phyloP scores from a whole-genome alignment of 164 flowering plant species.

The Nymphaea thermarum region DNA sequence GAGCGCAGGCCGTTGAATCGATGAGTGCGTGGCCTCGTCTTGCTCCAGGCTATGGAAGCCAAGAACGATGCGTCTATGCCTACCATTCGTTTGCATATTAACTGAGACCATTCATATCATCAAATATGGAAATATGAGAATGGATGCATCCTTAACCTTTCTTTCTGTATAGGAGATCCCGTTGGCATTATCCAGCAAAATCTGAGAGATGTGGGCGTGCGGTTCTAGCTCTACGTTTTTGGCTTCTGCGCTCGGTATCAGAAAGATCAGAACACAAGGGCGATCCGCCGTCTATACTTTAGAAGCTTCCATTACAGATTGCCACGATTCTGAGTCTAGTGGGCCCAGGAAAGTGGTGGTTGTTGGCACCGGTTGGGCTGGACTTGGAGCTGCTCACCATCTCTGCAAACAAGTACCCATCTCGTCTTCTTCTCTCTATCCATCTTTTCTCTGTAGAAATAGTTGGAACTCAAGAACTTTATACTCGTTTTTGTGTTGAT shows the following conservation, averaged over 20 bases:
- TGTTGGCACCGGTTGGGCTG: constrained; percentile 62
- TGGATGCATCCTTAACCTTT: too few relatives aligned
- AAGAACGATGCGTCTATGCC: too few relatives aligned
- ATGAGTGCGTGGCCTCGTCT: too few relatives aligned
- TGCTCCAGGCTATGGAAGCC: too few relatives aligned
- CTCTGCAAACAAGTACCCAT: constrained; percentile 46
- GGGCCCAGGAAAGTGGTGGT: constrained; percentile 40
- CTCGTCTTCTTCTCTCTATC: background rate
- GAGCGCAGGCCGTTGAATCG: too few relatives aligned
- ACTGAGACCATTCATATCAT: too few relatives aligned
- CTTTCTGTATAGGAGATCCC: background rate
- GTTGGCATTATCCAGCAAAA: background rate
- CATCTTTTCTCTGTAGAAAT: background rate
- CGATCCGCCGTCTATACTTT: background rate
- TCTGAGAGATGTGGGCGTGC: background rate
- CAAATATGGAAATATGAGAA: too few relatives aligned
- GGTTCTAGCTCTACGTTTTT: background rate
- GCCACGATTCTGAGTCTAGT: constrained; percentile 10
- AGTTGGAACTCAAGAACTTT: background rate
- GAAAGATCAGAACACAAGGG: background rate
- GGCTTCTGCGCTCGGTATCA: background rate
- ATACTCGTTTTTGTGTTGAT: constrained; percentile 3
- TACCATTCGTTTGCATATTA: too few relatives aligned
- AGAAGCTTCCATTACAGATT: constrained; percentile 17
- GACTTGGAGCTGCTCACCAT: constrained; percentile 57